These are phyloP conservation scores for Panicum hallii DNA, from an alignment of 202 grass and related monocot genomes.

Conservation along the genomic window DNA sequence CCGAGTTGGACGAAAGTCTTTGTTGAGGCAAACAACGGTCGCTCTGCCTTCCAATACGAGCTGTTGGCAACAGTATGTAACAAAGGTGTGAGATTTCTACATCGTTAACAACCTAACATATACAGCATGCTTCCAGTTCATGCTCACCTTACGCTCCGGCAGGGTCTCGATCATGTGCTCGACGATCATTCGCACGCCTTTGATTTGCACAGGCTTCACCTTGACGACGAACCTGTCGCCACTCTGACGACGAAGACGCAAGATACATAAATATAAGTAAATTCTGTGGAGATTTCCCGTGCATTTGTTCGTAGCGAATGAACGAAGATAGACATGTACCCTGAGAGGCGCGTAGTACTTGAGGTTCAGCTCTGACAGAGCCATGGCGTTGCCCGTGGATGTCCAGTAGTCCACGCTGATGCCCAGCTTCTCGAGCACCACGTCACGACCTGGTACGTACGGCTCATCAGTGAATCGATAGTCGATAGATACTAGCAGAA, in stretches of 20 bases:
- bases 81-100: not conserved
- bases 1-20: constrained; percentile 23
- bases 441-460: constrained; percentile 44
- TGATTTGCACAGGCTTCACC: constrained; percentile 51
- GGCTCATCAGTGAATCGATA: not conserved
- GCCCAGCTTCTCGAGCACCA: constrained; percentile 54
- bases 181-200: constrained; percentile 48
- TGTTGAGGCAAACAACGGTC: constrained; percentile 26
- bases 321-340: constrained; percentile 22
- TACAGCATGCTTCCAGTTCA: not conserved
- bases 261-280: not conserved
- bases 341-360: constrained; percentile 69
- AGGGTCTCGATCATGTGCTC: constrained; percentile 69
- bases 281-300: not conserved
- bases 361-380: constrained; percentile 61
- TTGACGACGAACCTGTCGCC: constrained; percentile 63
- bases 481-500: not conserved
- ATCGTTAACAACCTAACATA: not conserved
- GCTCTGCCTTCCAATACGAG: constrained; percentile 25
- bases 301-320: not conserved
- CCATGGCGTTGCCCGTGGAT: constrained; percentile 54
- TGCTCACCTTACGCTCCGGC: constrained; percentile 5
- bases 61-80: not conserved
- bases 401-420: constrained; percentile 52
- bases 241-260: constrained; percentile 36